Conservation (phyloP, 805 yeast genomes). For the Clavispora vitiphila region DNA sequence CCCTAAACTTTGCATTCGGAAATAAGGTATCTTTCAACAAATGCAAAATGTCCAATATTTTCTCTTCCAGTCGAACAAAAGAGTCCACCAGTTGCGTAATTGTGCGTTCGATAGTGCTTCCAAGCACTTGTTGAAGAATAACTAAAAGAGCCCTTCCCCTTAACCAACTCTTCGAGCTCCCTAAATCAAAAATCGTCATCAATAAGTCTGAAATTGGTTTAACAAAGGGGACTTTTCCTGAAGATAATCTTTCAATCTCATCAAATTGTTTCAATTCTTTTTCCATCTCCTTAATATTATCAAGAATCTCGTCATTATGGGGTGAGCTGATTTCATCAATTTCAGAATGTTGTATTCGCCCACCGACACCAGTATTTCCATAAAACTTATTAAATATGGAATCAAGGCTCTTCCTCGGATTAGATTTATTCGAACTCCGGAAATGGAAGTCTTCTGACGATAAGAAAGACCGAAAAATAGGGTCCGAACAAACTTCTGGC, state of each 20-base stretch:
- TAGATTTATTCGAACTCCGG: slow-evolving; percentile 23
- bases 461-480: slow-evolving; percentile 68
- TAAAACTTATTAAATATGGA: slow-evolving; percentile 32
- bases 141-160: slow-evolving; percentile 80
- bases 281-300: slow-evolving; percentile 45
- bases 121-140: slow-evolving; percentile 78
- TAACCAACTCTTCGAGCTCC: slow-evolving; percentile 66
- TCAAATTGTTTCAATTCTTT: slow-evolving; percentile 50
- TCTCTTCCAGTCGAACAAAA: slow-evolving; percentile 36
- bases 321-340: not conserved
- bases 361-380: slow-evolving; percentile 13
- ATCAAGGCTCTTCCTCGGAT: slow-evolving; percentile 19
- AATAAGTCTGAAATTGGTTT: slow-evolving; percentile 79
- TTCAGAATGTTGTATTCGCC: not conserved
- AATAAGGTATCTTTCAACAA: slow-evolving; percentile 25
- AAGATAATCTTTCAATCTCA: slow-evolving; percentile 24
- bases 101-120: slow-evolving; percentile 79
- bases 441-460: slow-evolving; percentile 60
- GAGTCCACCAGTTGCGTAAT: slow-evolving; percentile 42
- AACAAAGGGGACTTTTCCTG: slow-evolving; percentile 47
- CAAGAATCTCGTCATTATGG: slow-evolving; percentile 15
- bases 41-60: slow-evolving; percentile 34
- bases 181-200: slow-evolving; percentile 62
- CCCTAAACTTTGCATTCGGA: slow-evolving; percentile 47
- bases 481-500: slow-evolving; percentile 69